Evolutionary conservation across 75 land plant species (phyloP).

Genomic region (Cupressus sempervirens): DNA sequence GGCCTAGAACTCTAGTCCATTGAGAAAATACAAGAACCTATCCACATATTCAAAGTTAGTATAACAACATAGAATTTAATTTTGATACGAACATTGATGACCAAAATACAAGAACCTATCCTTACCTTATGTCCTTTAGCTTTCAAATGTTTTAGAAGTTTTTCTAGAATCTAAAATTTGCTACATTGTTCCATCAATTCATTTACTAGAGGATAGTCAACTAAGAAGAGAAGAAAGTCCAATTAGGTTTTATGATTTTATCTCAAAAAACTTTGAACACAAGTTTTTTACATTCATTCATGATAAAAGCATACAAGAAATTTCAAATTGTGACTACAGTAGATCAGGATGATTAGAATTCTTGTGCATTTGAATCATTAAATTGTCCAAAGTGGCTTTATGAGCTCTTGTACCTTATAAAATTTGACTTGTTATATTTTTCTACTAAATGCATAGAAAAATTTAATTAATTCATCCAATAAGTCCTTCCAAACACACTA

Average conservation of each 20-base stretch:
- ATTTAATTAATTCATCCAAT: background rate
- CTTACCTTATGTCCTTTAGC: constrained; percentile 38
- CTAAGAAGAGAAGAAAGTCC: constrained; percentile 25
- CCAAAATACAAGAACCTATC: background rate
- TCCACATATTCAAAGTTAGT: constrained; percentile 2
- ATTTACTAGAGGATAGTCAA: constrained; percentile 68
- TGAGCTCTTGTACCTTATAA: constrained; percentile 25
- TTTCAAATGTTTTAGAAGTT: constrained; percentile 35
- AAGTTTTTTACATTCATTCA: background rate
- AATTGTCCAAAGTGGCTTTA: constrained; percentile 46
- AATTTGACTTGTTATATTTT: background rate
- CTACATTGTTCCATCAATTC: constrained; percentile 82
- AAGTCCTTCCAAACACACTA: background rate
- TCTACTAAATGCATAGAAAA: background rate
- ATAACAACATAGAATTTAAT: background rate
- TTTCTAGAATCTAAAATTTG: constrained; percentile 75
- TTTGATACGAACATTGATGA: background rate
- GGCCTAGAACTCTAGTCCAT: constrained; percentile 79
- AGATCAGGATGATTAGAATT: constrained; percentile 54
- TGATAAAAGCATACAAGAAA: constrained; percentile 1
- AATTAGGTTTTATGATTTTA: background rate
- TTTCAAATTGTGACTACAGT: constrained; percentile 28
- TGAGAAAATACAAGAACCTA: constrained; percentile 92
- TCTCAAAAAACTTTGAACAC: background rate
- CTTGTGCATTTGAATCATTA: constrained; percentile 38